Evolutionary conservation across 2,329 filamentous ascomycete species (phyloP).

Genomic region (Microdochium trichocladiopsis): DNA sequence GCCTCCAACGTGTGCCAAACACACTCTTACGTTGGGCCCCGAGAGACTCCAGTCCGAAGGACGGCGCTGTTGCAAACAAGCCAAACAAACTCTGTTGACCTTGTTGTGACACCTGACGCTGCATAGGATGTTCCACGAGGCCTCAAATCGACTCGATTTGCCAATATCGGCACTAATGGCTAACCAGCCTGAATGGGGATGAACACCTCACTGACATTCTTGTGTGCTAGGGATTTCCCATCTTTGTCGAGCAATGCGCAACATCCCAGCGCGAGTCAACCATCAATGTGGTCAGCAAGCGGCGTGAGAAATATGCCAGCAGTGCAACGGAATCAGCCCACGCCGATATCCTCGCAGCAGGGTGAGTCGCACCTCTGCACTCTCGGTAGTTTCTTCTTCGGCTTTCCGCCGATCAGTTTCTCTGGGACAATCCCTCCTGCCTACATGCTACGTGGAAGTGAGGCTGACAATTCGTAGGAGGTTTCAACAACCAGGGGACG

Average conservation of each 20-base stretch:
- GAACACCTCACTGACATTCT: background rate
- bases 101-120: too few relatives aligned
- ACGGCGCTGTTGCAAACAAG: too few relatives aligned
- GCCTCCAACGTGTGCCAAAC: too few relatives aligned
- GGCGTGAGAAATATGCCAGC: constrained; percentile 40
- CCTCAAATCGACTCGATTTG: too few relatives aligned
- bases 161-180: background rate
- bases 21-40: too few relatives aligned
- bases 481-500: constrained; percentile 41
- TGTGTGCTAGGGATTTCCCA: constrained; percentile 50
- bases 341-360: constrained; percentile 43
- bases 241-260: constrained; percentile 56
- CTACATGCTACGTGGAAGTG: background rate
- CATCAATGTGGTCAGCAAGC: constrained; percentile 48
- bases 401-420: background rate
- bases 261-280: constrained; percentile 37
- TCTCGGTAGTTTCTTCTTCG: background rate
- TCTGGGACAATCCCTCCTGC: background rate
- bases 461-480: constrained; percentile 8
- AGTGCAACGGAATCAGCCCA: constrained; percentile 43
- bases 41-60: too few relatives aligned
- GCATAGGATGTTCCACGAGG: too few relatives aligned
- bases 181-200: background rate
- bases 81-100: too few relatives aligned
- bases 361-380: too few relatives aligned